These are phyloP conservation scores for Dimocarpus longan DNA, from an alignment of 345 rosid genomes.

Conservation along the genomic window DNA sequence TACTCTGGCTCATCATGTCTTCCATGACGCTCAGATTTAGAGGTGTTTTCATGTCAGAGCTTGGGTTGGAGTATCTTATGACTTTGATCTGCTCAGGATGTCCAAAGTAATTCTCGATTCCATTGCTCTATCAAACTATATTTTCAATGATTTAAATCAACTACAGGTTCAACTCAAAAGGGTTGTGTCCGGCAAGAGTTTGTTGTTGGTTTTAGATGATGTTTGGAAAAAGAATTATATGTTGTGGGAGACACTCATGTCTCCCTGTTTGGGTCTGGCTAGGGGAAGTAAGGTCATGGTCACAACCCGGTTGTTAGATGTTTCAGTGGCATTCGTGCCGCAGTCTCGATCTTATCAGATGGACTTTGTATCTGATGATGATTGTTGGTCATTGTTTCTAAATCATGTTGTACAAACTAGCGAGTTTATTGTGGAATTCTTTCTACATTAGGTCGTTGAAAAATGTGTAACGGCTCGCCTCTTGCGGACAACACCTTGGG, in stretches of 20 bases:
- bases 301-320: not conserved
- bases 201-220: not conserved
- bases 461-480: constrained; percentile 22
- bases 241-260: not conserved
- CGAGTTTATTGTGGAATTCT: not conserved
- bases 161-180: not conserved
- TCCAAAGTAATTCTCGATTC: not conserved
- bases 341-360: not conserved
- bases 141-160: not conserved
- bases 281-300: not conserved
- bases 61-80: not conserved
- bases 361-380: constrained; percentile 10
- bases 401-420: not conserved
- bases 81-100: not conserved
- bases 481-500: constrained; percentile 14
- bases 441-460: not conserved
- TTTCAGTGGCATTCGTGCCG: not conserved
- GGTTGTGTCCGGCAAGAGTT: not conserved
- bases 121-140: not conserved
- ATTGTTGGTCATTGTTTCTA: constrained; percentile 19
- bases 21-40: not conserved
- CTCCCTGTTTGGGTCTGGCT: not conserved
- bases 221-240: not conserved
- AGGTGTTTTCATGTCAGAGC: not conserved
- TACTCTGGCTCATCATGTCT: not conserved